Conservation (phyloP, 2,329 filamentous ascomycete species). For the Penicillium psychrosexuale region DNA sequence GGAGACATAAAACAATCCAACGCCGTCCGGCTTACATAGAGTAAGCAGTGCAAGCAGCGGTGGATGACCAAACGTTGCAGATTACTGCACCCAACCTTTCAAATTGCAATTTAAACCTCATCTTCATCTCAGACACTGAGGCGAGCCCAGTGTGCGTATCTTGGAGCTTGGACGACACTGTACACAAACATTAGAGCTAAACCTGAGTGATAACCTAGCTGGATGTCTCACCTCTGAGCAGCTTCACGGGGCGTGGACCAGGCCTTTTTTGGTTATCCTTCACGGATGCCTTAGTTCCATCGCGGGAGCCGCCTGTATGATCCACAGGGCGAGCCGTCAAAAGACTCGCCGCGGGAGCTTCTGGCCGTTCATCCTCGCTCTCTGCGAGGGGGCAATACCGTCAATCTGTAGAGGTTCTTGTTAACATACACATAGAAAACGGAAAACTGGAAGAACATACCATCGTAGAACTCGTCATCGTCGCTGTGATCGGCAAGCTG, state of each 20-base stretch:
- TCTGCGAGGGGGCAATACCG: slow-evolving; percentile 80
- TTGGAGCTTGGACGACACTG: slow-evolving; percentile 47
- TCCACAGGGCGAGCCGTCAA: slow-evolving; percentile 53
- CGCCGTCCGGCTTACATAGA: slow-evolving; percentile 9
- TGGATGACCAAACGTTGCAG: slow-evolving; percentile 18
- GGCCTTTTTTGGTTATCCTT: slow-evolving; percentile 29
- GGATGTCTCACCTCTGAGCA: slow-evolving; percentile 37
- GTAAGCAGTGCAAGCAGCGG: slow-evolving; percentile 13
- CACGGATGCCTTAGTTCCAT: slow-evolving; percentile 33
- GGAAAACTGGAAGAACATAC: slow-evolving; percentile 33
- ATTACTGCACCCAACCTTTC: slow-evolving; percentile 29
- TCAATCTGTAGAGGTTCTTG: slow-evolving; percentile 63
- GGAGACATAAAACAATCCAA: slow-evolving; percentile 12
- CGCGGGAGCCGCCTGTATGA: slow-evolving; percentile 35
- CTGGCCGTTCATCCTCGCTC: slow-evolving; percentile 79
- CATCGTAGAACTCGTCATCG: slow-evolving; percentile 89
- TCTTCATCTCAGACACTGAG: slow-evolving; percentile 26
- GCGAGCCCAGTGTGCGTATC: slow-evolving; percentile 31
- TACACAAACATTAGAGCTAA: background rate
- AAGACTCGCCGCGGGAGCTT: slow-evolving; percentile 51
- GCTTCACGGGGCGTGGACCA: slow-evolving; percentile 36
- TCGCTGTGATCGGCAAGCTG: slow-evolving; percentile 90
- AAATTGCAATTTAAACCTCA: slow-evolving; percentile 30
- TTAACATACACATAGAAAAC: slow-evolving; percentile 1
- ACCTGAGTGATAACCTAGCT: too few relatives aligned